phyloP scores from a whole-genome alignment of 2,329 filamentous ascomycete species.

The Verticillium isaacii region DNA sequence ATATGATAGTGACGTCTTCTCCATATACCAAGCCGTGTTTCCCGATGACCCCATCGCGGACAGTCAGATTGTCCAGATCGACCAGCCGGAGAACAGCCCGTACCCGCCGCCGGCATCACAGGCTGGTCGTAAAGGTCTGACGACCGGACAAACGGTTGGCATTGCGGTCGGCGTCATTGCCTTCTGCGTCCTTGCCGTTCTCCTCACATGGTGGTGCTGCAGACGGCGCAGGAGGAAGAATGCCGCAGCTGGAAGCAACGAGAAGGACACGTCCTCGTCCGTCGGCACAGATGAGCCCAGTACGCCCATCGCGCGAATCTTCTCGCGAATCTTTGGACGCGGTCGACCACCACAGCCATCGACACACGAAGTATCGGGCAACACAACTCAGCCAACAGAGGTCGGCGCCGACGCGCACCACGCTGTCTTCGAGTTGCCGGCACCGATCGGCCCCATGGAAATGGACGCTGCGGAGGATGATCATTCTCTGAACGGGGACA shows the following conservation, averaged over 20 bases:
- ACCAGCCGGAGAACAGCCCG: constrained; percentile 37
- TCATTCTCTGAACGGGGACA: constrained; percentile 30
- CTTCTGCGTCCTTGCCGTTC: constrained; percentile 23
- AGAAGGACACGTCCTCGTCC: constrained; percentile 32
- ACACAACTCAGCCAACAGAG: constrained; percentile 28
- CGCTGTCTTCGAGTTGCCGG: constrained; percentile 49
- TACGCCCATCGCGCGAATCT: constrained; percentile 32
- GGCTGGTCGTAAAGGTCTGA: constrained; percentile 22
- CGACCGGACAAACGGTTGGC: constrained; percentile 37
- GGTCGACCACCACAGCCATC: constrained; percentile 20
- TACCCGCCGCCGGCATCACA: constrained; percentile 34
- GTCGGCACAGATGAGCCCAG: constrained; percentile 26
- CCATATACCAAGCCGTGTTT: constrained; percentile 51
- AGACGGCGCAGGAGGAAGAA: constrained; percentile 24
- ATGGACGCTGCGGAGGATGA: constrained; percentile 38
- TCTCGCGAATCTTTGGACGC: constrained; percentile 36
- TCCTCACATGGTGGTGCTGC: constrained; percentile 24
- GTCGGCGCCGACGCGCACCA: constrained; percentile 38
- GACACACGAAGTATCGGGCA: constrained; percentile 19
- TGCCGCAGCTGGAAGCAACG: constrained; percentile 16
- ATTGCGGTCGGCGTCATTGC: constrained; percentile 38
- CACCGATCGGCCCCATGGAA: constrained; percentile 40
- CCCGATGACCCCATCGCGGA: constrained; percentile 35
- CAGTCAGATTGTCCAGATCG: constrained; percentile 36
- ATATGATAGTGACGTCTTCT: constrained; percentile 49